Conservation (phyloP, 257 asterid species). For the Primulina tabacum region DNA sequence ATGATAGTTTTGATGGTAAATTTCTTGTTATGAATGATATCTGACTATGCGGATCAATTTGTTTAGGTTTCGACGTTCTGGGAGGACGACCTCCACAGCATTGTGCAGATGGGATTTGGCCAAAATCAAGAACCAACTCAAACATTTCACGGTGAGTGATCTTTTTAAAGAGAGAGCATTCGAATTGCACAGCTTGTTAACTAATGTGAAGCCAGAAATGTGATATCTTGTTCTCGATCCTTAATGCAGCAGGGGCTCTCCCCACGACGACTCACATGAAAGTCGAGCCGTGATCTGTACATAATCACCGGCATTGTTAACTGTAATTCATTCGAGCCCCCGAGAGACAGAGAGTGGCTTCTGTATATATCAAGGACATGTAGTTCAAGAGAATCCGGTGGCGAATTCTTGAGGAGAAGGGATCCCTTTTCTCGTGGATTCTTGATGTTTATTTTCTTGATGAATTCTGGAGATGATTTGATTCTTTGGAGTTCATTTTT, state of each 20-base stretch:
- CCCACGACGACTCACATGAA: slow-evolving; percentile 52
- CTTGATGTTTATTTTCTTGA: slow-evolving; percentile 22
- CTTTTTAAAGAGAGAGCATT: background rate
- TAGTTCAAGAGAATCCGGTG: slow-evolving; percentile 22
- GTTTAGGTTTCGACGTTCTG: slow-evolving; percentile 59
- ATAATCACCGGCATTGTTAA: slow-evolving; percentile 32
- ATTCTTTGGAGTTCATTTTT: slow-evolving; percentile 30
- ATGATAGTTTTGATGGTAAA: background rate
- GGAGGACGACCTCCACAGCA: slow-evolving; percentile 80
- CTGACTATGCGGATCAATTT: slow-evolving; percentile 5
- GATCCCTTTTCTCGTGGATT: slow-evolving; percentile 9
- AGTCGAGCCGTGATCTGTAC: slow-evolving; percentile 51
- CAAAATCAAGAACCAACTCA: slow-evolving; percentile 48
- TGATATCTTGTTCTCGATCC: slow-evolving; percentile 8
- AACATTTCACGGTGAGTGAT: slow-evolving; percentile 57
- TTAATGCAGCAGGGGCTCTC: slow-evolving; percentile 44
- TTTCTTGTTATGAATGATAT: background rate
- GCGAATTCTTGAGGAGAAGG: background rate
- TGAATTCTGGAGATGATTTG: slow-evolving; percentile 4
- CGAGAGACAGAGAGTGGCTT: slow-evolving; percentile 84
- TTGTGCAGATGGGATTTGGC: slow-evolving; percentile 81
- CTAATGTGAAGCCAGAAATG: background rate
- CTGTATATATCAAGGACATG: slow-evolving; percentile 51
- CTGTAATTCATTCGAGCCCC: slow-evolving; percentile 59
- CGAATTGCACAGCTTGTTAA: background rate